Evolutionary conservation across 345 rosid genomes (phyloP).

Genomic region (Camelina hispida): DNA sequence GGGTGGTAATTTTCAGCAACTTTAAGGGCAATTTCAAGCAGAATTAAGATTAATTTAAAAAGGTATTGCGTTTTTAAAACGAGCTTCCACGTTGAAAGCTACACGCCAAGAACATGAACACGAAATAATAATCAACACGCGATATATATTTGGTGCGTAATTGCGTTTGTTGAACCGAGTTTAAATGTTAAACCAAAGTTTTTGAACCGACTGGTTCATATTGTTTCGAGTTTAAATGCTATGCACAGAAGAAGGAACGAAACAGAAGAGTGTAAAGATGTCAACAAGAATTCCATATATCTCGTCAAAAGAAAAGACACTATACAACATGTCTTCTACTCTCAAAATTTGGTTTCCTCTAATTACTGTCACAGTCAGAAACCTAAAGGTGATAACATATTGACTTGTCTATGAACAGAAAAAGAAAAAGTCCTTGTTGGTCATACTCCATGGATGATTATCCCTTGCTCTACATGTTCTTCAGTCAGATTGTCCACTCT

Average conservation of each 20-base stretch:
- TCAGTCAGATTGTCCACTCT: constrained; percentile 18
- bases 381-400: not conserved
- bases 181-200: not conserved
- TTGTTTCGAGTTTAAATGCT: not conserved
- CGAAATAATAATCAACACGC: constrained; percentile 4
- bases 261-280: not conserved
- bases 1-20: constrained; percentile 23
- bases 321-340: constrained; percentile 9
- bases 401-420: constrained; percentile 15
- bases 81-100: constrained; percentile 29
- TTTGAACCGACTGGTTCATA: not conserved
- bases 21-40: not conserved
- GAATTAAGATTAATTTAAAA: not conserved
- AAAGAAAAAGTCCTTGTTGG: not conserved
- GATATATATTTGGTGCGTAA: not conserved
- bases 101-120: constrained; percentile 31
- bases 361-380: not conserved
- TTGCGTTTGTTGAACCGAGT: not conserved
- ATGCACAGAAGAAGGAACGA: not conserved
- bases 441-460: constrained; percentile 20
- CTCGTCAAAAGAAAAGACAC: not conserved
- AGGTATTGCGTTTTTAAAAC: constrained; percentile 11
- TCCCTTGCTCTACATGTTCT: not conserved
- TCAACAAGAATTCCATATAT: not conserved
- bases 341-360: not conserved